A percentile compares a stretch with the other conserved stretches of the same genome.
phyloP scores from a whole-genome alignment of 495 filamentous ascomycete species.

The Aspergillus kassunensis region DNA sequence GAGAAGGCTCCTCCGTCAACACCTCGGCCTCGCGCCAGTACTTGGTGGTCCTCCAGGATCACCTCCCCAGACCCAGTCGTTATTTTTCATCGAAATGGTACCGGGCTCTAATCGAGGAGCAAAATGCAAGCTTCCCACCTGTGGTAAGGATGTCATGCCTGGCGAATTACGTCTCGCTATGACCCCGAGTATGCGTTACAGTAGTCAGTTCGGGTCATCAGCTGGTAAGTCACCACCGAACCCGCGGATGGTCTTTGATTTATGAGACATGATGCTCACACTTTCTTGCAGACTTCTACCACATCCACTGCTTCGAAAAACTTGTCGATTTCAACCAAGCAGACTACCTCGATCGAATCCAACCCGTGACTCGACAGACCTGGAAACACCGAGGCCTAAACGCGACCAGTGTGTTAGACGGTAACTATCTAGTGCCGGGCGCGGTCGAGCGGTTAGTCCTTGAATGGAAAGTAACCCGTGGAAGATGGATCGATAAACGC shows the following conservation, averaged over 20 bases:
- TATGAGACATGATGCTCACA: background rate
- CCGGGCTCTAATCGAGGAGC: background rate
- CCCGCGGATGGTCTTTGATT: too few species aligned
- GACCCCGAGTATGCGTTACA: conserved; percentile 3
- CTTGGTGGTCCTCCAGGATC: conserved; percentile 1
- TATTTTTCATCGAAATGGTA: conserved; percentile 9
- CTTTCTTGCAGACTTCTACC: conserved; percentile 7
- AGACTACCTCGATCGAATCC: conserved; percentile 9
- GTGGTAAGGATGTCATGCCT: background rate
- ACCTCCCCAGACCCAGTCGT: conserved; percentile 1
- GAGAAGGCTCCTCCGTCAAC: conserved; percentile 2
- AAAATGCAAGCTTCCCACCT: conserved; percentile 1
- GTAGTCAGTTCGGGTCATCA: background rate
- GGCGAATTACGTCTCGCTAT: conserved; percentile 5
- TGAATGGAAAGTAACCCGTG: conserved; percentile 11
- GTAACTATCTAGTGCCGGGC: conserved; percentile 7
- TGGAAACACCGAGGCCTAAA: conserved; percentile 8
- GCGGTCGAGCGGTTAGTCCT: conserved; percentile 12
- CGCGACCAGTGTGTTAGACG: conserved; percentile 4
- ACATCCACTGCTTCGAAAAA: conserved; percentile 10
- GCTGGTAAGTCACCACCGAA: conserved; percentile 5
- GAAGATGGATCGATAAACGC: conserved; percentile 11
- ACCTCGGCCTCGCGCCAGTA: conserved; percentile 3
- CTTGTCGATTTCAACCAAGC: conserved; percentile 9
- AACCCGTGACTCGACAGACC: conserved; percentile 7